These are phyloP conservation scores for Hyaloscypha hepaticicola DNA, from an alignment of 495 filamentous ascomycete species.

Conservation along the genomic window DNA sequence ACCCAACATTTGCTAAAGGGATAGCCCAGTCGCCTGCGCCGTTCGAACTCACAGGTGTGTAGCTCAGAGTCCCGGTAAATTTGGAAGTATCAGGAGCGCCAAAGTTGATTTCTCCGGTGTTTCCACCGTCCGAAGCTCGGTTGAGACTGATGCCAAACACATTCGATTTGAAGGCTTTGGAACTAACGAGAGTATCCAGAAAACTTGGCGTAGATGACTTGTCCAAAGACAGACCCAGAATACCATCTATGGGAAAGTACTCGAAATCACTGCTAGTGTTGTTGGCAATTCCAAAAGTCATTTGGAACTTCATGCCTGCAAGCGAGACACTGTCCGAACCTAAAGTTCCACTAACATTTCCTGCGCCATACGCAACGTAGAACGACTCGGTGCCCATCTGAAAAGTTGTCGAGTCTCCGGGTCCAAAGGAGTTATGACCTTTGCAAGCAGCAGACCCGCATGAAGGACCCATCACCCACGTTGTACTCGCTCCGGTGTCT, in stretches of 20 bases:
- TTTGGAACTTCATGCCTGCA: conserved; percentile 57
- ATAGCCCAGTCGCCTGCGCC: conserved; percentile 63
- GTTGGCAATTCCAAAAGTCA: conserved; percentile 69
- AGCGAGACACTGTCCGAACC: conserved; percentile 63
- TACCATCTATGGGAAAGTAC: conserved; percentile 83
- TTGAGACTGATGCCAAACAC: conserved; percentile 68
- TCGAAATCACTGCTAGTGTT: conserved; percentile 66
- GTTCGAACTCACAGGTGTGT: conserved; percentile 39
- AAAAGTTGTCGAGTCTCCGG: conserved; percentile 56
- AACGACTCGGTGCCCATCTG: conserved; percentile 49
- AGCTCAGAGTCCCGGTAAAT: conserved; percentile 65
- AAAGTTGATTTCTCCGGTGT: conserved; percentile 76
- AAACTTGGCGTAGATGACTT: conserved; percentile 53
- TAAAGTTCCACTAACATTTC: conserved; percentile 60
- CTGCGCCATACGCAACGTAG: conserved; percentile 68
- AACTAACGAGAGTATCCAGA: conserved; percentile 57
- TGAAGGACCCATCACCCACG: conserved; percentile 70
- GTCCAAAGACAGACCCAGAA: conserved; percentile 69
- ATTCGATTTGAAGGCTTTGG: conserved; percentile 59
- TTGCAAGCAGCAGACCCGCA: conserved; percentile 63
- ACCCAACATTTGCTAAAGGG: conserved; percentile 58
- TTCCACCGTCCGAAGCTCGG: conserved; percentile 58
- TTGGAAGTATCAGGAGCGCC: conserved; percentile 64
- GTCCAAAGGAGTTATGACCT: conserved; percentile 65
- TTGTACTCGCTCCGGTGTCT: conserved; percentile 75